Evolutionary conservation across 148 eudicot species (phyloP).

Genomic region (Fagopyrum esculentum): DNA sequence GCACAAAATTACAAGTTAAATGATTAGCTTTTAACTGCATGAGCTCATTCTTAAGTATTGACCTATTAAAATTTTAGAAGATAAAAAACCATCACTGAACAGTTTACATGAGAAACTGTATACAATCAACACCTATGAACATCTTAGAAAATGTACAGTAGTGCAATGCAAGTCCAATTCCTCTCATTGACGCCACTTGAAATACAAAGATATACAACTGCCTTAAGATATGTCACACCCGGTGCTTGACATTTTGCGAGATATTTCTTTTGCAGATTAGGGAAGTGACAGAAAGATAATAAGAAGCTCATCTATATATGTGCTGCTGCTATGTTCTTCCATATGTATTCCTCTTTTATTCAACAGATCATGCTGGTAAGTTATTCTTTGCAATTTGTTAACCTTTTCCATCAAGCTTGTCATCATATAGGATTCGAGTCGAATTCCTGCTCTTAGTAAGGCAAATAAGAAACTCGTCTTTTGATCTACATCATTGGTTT

Average conservation of each 20-base stretch:
- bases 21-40: neutral
- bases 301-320: neutral
- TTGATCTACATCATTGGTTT: neutral
- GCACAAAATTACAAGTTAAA: neutral
- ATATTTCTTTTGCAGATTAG: neutral
- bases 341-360: neutral
- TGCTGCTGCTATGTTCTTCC: neutral
- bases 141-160: neutral
- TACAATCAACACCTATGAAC: neutral
- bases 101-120: neutral
- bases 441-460: neutral
- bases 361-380: neutral
- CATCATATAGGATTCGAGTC: neutral
- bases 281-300: neutral
- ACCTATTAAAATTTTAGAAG: neutral
- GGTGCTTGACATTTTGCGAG: neutral
- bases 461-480: neutral
- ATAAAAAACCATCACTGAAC: neutral
- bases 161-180: neutral
- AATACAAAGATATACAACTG: neutral
- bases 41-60: neutral
- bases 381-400: neutral
- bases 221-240: neutral
- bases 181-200: neutral
- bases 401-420: slow-evolving; percentile 4